phyloP scores from a whole-genome alignment of 352 stramenopile species.

The Phytophthora hybrid region DNA sequence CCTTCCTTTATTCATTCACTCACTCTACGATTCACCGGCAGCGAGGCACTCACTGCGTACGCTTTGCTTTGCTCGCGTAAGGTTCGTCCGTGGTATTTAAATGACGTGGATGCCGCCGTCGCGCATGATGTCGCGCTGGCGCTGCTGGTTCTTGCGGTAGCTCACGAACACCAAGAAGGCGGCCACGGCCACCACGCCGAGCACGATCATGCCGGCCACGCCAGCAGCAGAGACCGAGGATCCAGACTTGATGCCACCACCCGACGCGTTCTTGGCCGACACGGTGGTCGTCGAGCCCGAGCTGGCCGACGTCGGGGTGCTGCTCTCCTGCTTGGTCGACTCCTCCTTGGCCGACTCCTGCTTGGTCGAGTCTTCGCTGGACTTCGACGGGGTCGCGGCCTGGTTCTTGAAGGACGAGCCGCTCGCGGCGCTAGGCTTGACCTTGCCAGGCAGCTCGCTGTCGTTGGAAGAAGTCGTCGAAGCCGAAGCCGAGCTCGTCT shows the following conservation, averaged over 20 bases:
- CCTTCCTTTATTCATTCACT: slow-evolving; percentile 11
- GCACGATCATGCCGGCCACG: slow-evolving; percentile 64
- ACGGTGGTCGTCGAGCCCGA: slow-evolving; percentile 29
- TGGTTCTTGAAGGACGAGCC: slow-evolving; percentile 48
- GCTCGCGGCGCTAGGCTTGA: slow-evolving; percentile 43
- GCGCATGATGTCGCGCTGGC: slow-evolving; percentile 77
- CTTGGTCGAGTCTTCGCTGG: slow-evolving; percentile 9
- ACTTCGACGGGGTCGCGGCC: slow-evolving; percentile 23
- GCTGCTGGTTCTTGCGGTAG: slow-evolving; percentile 84
- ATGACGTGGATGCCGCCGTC: slow-evolving; percentile 53
- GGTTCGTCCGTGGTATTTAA: slow-evolving; percentile 26
- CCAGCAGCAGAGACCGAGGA: slow-evolving; percentile 50
- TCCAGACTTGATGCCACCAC: slow-evolving; percentile 13
- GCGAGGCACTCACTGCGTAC: slow-evolving; percentile 18
- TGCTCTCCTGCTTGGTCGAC: slow-evolving; percentile 19
- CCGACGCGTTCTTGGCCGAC: slow-evolving; percentile 57
- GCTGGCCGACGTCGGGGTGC: slow-evolving; percentile 1
- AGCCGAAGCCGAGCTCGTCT: slow-evolving; percentile 20
- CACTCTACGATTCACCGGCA: slow-evolving; percentile 10
- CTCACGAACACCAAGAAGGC: slow-evolving; percentile 64
- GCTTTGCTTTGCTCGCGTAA: slow-evolving; percentile 25
- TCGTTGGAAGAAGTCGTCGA: slow-evolving; percentile 12
- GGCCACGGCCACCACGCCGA: slow-evolving; percentile 66
- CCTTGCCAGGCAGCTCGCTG: slow-evolving; percentile 29
- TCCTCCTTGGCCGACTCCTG: slow-evolving; percentile 16